Evolutionary conservation across 305 asterid species (phyloP), one percentile per base, ranked within the genome.

Genomic region (Solanum hybrid): DNA sequence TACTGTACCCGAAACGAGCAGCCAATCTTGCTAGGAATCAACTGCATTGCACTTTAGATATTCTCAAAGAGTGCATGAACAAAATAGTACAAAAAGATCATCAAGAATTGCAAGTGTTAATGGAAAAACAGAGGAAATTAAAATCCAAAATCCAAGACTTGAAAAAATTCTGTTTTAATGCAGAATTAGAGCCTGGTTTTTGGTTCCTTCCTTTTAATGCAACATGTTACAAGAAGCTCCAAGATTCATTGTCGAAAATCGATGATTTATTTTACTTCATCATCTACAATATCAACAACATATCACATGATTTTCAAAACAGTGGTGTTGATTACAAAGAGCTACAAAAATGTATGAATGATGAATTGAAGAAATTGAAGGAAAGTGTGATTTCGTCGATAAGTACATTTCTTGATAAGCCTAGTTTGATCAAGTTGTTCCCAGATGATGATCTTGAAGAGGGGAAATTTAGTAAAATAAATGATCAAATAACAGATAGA

Each of bases 161-260:
- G 29, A 64, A 90, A 61, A 93, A 87, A n/a, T 74, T 57, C 22
- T 90, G 89, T 2, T 84, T 46, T 76, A 94, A 95, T 61, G 96
- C 97, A 69, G 95, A 94, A 34, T 20, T 90, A 90, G 98, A 96
- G 92, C 98, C 98, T 0, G 92, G 91, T 89, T 96, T 97, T 90
- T 97, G 98, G 98, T 94, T 91, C 89, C 90, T 92, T 86, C 97
- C 98, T 28, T 97, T 97, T 67, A 94, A 90, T 8, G 37, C 89
- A 67, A 81, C 94, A 26, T 92, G 92, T 92, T 95, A 95, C 92
- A 88, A 87, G 86, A 94, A 94, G 92, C 90, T 95, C 46, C 91
- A 91, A 22, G 90, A 29, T 42, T 90, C 95, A 11, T 46, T 95
- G 83, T 88, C 94, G 13, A 92, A 92, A 36, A 88, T 89, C 9